Evolutionary conservation across 768 basidiomycete species (phyloP).

Genomic region (Tylopilus cervinicoccineus): DNA sequence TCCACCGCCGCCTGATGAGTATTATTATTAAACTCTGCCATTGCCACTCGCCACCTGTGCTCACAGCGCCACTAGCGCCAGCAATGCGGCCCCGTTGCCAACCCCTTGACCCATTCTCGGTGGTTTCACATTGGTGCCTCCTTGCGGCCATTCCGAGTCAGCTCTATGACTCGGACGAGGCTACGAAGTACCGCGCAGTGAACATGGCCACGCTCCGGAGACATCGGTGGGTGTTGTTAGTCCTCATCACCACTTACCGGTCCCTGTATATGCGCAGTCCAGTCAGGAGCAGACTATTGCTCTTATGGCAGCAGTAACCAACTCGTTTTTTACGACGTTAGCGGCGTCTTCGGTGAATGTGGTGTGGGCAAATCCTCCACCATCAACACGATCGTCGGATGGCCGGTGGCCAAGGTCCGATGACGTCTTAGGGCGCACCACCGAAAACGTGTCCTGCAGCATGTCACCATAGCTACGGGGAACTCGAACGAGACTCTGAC

Average conservation of each 20-base stretch:
- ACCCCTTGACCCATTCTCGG: too few species aligned
- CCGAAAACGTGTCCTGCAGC: constrained; percentile 17
- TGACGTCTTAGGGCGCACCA: constrained; percentile 28
- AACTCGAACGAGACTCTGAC: constrained; percentile 7
- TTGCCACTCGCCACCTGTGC: too few species aligned
- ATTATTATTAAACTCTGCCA: too few species aligned
- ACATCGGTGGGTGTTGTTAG: constrained; percentile 2
- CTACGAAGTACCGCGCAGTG: too few species aligned
- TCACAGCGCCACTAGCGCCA: too few species aligned
- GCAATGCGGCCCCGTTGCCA: too few species aligned
- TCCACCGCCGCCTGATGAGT: too few species aligned
- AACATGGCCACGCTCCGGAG: background rate
- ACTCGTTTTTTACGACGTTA: background rate
- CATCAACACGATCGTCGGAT: constrained; percentile 34
- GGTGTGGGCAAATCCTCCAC: constrained; percentile 39
- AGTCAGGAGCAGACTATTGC: background rate
- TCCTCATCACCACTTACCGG: background rate
- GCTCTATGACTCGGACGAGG: too few species aligned
- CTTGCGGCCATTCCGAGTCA: too few species aligned
- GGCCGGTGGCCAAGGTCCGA: constrained; percentile 26
- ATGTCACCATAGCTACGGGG: constrained; percentile 10
- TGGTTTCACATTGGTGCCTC: too few species aligned
- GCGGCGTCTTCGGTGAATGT: constrained; percentile 32
- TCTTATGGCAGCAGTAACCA: constrained; percentile 8
- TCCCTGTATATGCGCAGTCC: too few species aligned